Conservation (phyloP, 2,329 filamentous ascomycete species). For the Cordyceps cicadae region DNA sequence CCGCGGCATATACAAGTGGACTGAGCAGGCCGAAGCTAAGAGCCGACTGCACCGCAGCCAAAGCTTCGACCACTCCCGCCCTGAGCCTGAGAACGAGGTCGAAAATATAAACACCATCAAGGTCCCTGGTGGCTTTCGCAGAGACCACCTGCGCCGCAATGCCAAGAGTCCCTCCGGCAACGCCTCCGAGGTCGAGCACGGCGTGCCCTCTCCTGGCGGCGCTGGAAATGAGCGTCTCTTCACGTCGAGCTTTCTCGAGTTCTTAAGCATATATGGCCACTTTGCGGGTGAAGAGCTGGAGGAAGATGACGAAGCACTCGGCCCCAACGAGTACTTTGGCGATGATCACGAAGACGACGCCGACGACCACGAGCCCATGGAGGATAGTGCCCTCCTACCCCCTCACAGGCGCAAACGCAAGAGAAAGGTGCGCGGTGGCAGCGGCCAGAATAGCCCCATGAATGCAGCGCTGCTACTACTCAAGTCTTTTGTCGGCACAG, state of each 20-base stretch:
- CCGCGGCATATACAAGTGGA: constrained; percentile 92
- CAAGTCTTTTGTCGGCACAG: constrained; percentile 96
- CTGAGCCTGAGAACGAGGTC: constrained; percentile 69
- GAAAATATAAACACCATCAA: constrained; percentile 86
- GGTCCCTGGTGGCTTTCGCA: constrained; percentile 84
- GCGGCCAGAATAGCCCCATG: constrained; percentile 68
- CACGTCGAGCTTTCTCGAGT: constrained; percentile 92
- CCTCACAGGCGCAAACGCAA: constrained; percentile 65
- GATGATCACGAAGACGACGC: constrained; percentile 54
- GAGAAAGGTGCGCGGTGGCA: constrained; percentile 64
- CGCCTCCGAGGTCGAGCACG: constrained; percentile 26
- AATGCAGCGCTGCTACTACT: constrained; percentile 78
- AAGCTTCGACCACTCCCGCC: constrained; percentile 73
- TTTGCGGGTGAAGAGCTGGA: constrained; percentile 96
- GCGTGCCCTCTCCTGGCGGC: constrained; percentile 24
- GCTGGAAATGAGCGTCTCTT: constrained; percentile 51
- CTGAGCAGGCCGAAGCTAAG: constrained; percentile 73
- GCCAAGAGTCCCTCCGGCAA: constrained; percentile 51
- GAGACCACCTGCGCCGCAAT: constrained; percentile 75
- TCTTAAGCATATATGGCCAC: constrained; percentile 89
- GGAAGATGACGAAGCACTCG: constrained; percentile 86
- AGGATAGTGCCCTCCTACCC: constrained; percentile 76
- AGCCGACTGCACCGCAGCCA: constrained; percentile 68
- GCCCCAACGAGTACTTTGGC: constrained; percentile 85
- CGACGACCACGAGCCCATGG: constrained; percentile 61